Base-by-base conservation (phyloP, 2,329 filamentous ascomycete genomes). In the Ceratocystis diversiconidia region DNA sequence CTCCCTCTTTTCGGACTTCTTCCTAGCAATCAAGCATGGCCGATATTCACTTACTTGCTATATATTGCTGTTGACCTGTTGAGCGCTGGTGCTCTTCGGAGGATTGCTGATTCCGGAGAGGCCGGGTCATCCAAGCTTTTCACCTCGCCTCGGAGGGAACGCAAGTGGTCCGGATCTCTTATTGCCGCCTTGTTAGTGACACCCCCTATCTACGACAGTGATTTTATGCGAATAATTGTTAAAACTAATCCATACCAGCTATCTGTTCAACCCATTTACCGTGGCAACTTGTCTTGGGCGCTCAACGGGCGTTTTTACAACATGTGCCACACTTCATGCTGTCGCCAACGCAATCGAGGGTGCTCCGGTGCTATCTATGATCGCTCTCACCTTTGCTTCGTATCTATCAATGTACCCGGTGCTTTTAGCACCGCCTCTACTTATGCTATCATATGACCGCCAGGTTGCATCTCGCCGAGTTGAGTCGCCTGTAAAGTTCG, bases 231-330 rank as follows among this genome's bases (percentile, higher is more conserved):
- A 10, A 22, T 8, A 50, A 48, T 32, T 12, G 17, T 36, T 4
- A 17, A 44, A n/a, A 61, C 67, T 70, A 43, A 71, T 48, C 36
- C 36, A 8, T 5, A 8, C 8, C 41, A 94, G 90, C 69, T 97
- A 90, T 73, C 82, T 99, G 2, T 92, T 97, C 77, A 97, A 95
- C 73, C 94, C 94, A 0, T 95, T 96, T 73, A 95, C 92, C 1
- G 84, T 99, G 68, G 85, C 91, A 57, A 92, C 91, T 19, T 97
- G 92, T 74, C 82, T 99, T 67, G 92, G 89, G 30, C 88, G 92
- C 50, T 89, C 94, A 0, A 96, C 92, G 0, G 89, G 85, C 68
- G 85, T 92, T 66, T 92, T 99, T 73, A 92, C 91, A 0, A 94
- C 89, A 66, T 88, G 89, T 73, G 91, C 91, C 70, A 89, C 96